phyloP scores from a whole-genome alignment of 1,284 basidiomycete species.

The Tilletia caries region DNA sequence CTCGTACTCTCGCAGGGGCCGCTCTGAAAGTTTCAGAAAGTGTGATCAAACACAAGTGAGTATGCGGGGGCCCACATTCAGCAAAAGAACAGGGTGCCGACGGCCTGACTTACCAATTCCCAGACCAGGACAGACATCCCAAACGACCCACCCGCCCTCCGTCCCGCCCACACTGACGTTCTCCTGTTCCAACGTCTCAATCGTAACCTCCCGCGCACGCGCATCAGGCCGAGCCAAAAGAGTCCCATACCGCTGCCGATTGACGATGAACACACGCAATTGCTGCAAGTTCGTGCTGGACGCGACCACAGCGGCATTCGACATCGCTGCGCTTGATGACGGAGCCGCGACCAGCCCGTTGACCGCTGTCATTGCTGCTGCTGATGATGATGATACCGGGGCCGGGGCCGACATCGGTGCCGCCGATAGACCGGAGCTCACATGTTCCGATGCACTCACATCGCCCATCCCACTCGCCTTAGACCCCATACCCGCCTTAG shows the following conservation, averaged over 20 bases:
- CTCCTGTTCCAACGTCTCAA: conserved; percentile 35
- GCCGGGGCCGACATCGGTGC: not conserved
- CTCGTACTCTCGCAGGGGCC: conserved; percentile 52
- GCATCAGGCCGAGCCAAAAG: conserved; percentile 35
- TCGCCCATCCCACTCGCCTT: conserved; percentile 10
- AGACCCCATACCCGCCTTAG: not conserved
- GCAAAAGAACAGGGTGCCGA: no score
- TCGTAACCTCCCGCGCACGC: conserved; percentile 37
- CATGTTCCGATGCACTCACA: no score
- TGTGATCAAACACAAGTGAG: not conserved
- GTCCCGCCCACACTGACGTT: conserved; percentile 32
- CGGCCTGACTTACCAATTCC: conserved; percentile 40
- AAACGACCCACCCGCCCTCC: conserved; percentile 45
- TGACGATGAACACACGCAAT: conserved; percentile 38
- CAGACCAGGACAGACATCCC: conserved; percentile 39
- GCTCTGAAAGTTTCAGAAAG: conserved; percentile 32
- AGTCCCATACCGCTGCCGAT: conserved; percentile 33
- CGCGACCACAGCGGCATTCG: not conserved
- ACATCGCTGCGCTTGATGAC: no score
- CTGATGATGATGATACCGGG: not conserved
- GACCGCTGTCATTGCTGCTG: not conserved
- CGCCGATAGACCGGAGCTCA: no score
- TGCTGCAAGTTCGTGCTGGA: conserved; percentile 13
- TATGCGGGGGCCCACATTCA: not conserved
- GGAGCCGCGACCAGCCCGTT: not conserved